phyloP scores from a whole-genome alignment of 2,329 filamentous ascomycete genomes.

The Lachnum nothofagi region DNA sequence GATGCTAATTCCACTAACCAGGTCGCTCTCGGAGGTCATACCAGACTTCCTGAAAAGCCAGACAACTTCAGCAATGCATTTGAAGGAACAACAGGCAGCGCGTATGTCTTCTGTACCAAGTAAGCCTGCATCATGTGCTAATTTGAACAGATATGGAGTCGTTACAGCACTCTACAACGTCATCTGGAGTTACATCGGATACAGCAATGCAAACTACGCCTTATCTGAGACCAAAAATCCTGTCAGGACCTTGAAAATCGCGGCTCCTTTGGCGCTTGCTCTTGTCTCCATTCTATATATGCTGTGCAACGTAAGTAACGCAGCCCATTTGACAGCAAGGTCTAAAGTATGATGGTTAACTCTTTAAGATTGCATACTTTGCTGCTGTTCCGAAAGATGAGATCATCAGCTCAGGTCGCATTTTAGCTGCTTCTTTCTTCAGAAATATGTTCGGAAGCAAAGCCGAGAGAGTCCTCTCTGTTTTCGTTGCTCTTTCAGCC shows the following conservation, averaged over 20 bases:
- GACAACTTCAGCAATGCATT: constrained; percentile 62
- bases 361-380: constrained; percentile 54
- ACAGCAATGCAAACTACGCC: constrained; percentile 64
- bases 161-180: constrained; percentile 69
- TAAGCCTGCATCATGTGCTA: not conserved
- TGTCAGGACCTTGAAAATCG: constrained; percentile 58
- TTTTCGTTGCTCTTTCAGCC: constrained; percentile 63
- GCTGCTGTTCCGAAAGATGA: constrained; percentile 51
- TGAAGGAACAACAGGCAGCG: constrained; percentile 58
- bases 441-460: constrained; percentile 49
- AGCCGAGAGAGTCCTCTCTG: constrained; percentile 55
- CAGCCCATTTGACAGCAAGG: too few relatives aligned
- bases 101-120: constrained; percentile 34
- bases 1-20: constrained; percentile 1
- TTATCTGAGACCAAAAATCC: constrained; percentile 63
- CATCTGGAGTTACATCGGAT: constrained; percentile 65
- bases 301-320: constrained; percentile 47
- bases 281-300: constrained; percentile 59
- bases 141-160: constrained; percentile 44
- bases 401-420: constrained; percentile 46
- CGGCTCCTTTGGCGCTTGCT: constrained; percentile 56
- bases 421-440: constrained; percentile 52
- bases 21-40: constrained; percentile 52
- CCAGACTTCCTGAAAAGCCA: constrained; percentile 52
- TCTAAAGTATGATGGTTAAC: too few relatives aligned